Base-by-base conservation (phyloP, 176 grass and related monocot genomes). In the Dendrocalamus sinicus region DNA sequence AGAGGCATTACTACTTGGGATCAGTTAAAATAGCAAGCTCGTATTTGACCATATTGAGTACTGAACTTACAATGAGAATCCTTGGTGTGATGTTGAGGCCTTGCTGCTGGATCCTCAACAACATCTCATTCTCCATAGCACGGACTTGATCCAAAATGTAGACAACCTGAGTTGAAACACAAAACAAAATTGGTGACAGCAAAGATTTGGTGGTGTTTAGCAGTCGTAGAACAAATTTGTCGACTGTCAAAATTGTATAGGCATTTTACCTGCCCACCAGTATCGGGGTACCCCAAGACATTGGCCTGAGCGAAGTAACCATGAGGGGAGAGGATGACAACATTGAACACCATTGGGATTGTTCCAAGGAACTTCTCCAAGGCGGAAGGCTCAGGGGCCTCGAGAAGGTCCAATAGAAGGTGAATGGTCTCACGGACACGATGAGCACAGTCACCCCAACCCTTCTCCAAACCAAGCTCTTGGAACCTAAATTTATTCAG, bases 101-200 rank as follows among this genome's bases (percentile, higher is more conserved):
- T 79, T 95, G 94, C 47, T 89, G 94, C 90, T 99, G 96, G 86
- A 99, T 96, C 86, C 94, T 91, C 76, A 96, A 67, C 7, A 99
- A 45, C 97, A 99, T 99, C 89, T 99, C 97, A 13, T 89, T 91
- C 85, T 99, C 97, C 90, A 99, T 89, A 75, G 97, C 97, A 51
- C 97, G 93, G 30, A 99, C 97, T 99, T 99, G 97, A 75, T 99
- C 97, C 97, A 99, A 81, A 75, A 99, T 99, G 83, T 99, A 99
- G 48, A 99, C 97, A 88, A 99, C 97, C 96, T 99, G 72, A 65
- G 37, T 76, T 4, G 23, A 1, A 8, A 54, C n/a, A 65, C 12
- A 72, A 14, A 17, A 70, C 48, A 79, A 54, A 47, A 77, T 76
- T 48, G 15, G 47, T 88, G 12, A 80, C n/a, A 70, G 43, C 11